These are phyloP conservation scores for Sesbania bispinosa DNA, from an alignment of 306 rosid genomes.

Conservation along the genomic window DNA sequence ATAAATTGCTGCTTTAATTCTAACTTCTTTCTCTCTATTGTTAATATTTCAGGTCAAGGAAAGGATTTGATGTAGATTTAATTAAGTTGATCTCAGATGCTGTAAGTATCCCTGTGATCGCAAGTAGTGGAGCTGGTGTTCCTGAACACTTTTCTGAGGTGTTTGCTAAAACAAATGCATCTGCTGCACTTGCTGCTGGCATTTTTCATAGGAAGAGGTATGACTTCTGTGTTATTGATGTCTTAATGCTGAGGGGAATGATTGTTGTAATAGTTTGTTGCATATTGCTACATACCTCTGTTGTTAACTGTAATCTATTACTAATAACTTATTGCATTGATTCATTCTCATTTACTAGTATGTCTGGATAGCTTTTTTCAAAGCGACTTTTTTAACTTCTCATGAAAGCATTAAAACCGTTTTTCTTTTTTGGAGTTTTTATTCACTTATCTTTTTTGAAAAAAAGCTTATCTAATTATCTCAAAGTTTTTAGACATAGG, in stretches of 20 bases:
- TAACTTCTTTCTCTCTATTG: constrained; percentile 3
- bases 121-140: constrained; percentile 94
- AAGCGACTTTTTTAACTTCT: neutral
- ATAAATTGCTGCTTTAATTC: neutral
- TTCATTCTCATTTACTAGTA: neutral
- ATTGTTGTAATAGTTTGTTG: neutral
- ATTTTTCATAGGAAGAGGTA: constrained; percentile 99
- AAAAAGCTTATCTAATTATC: too few species aligned
- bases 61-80: constrained; percentile 81
- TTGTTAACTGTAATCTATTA: neutral
- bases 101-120: constrained; percentile 90
- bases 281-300: neutral
- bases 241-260: neutral
- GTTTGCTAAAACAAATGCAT: constrained; percentile 69
- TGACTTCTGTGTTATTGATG: neutral
- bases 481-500: too few species aligned
- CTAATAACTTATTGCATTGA: neutral
- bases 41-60: constrained; percentile 89
- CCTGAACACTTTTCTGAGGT: constrained; percentile 84
- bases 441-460: too few species aligned
- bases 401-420: neutral
- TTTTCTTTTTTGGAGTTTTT: neutral
- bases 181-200: constrained; percentile 99
- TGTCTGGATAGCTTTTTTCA: neutral
- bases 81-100: constrained; percentile 75